Conservation (phyloP, 257 asterid genomes). For the Misopates orontium region DNA sequence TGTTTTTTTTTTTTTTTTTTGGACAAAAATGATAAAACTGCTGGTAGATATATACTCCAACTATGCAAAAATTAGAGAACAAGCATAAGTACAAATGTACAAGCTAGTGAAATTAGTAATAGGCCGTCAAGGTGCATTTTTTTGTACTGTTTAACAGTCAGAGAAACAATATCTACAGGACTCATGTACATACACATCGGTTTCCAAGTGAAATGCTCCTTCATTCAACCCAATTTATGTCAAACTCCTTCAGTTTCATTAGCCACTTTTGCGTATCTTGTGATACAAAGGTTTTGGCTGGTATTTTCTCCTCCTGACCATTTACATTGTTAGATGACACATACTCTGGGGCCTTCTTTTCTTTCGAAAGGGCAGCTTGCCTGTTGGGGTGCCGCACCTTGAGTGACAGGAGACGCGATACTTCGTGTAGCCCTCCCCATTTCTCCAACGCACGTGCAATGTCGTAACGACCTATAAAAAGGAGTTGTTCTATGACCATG, state of each 20-base stretch:
- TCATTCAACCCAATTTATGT: constrained; percentile 79
- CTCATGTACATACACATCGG: no score
- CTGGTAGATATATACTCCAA: no score
- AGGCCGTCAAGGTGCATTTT: no score
- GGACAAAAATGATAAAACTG: no score
- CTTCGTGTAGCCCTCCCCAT: constrained; percentile 99
- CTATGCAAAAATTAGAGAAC: no score
- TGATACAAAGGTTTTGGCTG: constrained; percentile 47
- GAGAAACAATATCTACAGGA: no score
- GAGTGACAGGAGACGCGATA: constrained; percentile 78
- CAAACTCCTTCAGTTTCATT: constrained; percentile 68
- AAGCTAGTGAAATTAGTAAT: no score
- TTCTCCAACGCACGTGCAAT: constrained; percentile 93
- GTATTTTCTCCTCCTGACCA: constrained; percentile 40
- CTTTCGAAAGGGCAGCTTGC: constrained; percentile 51
- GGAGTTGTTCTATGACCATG: no score
- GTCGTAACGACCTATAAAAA: constrained; percentile 68
- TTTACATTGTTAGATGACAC: constrained; percentile 29
- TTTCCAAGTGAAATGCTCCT: no score
- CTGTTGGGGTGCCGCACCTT: constrained; percentile 82
- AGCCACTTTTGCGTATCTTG: constrained; percentile 72
- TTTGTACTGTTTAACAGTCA: no score
- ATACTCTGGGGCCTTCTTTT: constrained; percentile 52
- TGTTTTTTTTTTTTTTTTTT: no score
- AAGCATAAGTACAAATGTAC: no score